These are phyloP conservation scores for Triglochin maritima DNA, from an alignment of 106 monocot genomes.

Conservation along the genomic window DNA sequence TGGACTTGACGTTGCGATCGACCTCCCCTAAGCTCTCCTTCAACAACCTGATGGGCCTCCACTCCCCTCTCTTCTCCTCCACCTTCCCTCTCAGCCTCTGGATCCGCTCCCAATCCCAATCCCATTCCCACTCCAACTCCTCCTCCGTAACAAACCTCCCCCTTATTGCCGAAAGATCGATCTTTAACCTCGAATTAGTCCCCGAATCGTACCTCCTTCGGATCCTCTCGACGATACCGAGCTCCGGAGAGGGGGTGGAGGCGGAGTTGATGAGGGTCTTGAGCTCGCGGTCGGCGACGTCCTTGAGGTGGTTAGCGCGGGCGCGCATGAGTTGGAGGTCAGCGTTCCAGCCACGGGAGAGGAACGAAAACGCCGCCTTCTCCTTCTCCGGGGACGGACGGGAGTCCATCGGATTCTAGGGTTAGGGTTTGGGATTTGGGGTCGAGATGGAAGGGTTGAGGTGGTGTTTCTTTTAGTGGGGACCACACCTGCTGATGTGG, in stretches of 20 bases:
- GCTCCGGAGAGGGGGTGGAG: conserved; percentile 40
- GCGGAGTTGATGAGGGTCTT: conserved; percentile 61
- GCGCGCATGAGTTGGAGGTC: conserved; percentile 74
- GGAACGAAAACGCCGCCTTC: conserved; percentile 68
- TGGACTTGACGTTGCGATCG: conserved; percentile 70
- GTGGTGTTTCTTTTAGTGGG: no score
- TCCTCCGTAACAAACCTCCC: conserved; percentile 8
- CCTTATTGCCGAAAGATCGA: conserved; percentile 20
- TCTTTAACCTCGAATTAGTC: conserved; percentile 9
- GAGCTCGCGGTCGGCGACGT: conserved; percentile 82
- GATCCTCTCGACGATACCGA: conserved; percentile 79
- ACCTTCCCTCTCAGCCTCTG: conserved; percentile 10
- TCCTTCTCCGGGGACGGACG: conserved; percentile 36
- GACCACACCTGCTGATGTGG: no score
- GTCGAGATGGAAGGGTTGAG: no score
- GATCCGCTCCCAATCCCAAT: conserved; percentile 18
- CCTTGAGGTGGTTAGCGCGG: conserved; percentile 58
- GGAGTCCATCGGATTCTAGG: no score
- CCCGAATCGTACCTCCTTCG: conserved; percentile 50
- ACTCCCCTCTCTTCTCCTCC: conserved; percentile 18
- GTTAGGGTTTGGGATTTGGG: no score
- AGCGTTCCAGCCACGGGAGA: conserved; percentile 79
- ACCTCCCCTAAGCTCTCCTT: conserved; percentile 65
- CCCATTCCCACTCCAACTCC: conserved; percentile 10
- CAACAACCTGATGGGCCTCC: conserved; percentile 60